Evolutionary conservation across 352 stramenopile genomes (phyloP).

Genomic region (Phytophthora macrochlamydospora): DNA sequence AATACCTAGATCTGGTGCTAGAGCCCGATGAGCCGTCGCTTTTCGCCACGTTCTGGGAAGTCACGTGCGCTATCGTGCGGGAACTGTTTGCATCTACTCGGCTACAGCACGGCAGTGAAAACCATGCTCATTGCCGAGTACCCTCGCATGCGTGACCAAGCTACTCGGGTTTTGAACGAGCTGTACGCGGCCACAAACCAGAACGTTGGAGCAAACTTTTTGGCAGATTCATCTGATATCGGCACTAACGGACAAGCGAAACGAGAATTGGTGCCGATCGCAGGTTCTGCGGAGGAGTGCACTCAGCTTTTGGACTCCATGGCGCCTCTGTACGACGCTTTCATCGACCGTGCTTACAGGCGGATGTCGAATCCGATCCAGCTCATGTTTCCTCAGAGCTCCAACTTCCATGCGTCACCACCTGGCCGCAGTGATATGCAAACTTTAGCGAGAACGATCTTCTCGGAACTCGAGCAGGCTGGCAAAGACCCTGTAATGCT

Average conservation of each 20-base stretch:
- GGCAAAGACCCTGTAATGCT: constrained; percentile 64
- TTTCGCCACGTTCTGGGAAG: constrained; percentile 88
- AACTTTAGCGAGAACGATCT: constrained; percentile 76
- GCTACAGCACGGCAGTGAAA: constrained; percentile 65
- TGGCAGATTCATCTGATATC: constrained; percentile 14
- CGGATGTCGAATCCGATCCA: constrained; percentile 79
- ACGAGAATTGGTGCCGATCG: constrained; percentile 42
- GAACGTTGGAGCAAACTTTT: constrained; percentile 29
- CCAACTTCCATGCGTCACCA: constrained; percentile 82
- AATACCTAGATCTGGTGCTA: constrained; percentile 77
- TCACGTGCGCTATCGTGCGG: constrained; percentile 76
- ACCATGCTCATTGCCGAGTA: constrained; percentile 78
- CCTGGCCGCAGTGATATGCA: constrained; percentile 85
- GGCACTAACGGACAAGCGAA: background rate
- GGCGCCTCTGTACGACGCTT: constrained; percentile 66
- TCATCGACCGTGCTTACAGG: constrained; percentile 66
- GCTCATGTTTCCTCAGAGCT: constrained; percentile 89
- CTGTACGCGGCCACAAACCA: constrained; percentile 60
- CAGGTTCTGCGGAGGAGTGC: constrained; percentile 41
- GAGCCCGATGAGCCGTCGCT: constrained; percentile 76
- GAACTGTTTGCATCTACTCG: constrained; percentile 73
- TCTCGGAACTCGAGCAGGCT: constrained; percentile 69
- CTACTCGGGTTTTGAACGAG: constrained; percentile 64
- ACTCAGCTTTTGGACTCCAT: constrained; percentile 81
- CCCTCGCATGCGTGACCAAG: constrained; percentile 80